phyloP scores from a whole-genome alignment of 2,329 filamentous ascomycete species.

The Diplodia intermedia region DNA sequence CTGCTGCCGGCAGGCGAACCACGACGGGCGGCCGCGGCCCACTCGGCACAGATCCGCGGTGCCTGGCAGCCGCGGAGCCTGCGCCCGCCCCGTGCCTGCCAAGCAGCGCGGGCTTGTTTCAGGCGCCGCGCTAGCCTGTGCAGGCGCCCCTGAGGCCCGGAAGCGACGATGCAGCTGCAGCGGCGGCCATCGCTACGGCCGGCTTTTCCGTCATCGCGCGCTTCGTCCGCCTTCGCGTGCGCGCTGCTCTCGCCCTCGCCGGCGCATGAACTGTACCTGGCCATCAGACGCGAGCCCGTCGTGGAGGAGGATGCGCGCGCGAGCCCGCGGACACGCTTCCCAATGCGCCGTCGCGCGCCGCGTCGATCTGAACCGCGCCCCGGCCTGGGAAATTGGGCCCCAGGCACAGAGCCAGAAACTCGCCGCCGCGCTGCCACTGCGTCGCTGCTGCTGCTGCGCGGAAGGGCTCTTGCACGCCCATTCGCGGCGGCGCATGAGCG shows the following conservation, averaged over 20 bases:
- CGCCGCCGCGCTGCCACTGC: neutral
- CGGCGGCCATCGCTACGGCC: neutral
- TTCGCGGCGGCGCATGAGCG: neutral
- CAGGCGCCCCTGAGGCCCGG: slow-evolving; percentile 11
- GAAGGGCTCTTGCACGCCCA: neutral
- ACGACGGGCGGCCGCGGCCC: neutral
- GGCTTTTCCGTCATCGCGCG: slow-evolving; percentile 9
- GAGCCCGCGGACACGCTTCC: slow-evolving; percentile 9
- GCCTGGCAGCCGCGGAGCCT: too few species aligned
- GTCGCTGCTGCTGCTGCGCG: neutral
- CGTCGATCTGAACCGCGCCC: neutral
- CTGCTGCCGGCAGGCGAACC: neutral
- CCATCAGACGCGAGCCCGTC: slow-evolving; percentile 4
- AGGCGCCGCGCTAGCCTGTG: slow-evolving; percentile 16
- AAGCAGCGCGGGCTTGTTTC: slow-evolving; percentile 18
- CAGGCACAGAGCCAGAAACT: neutral
- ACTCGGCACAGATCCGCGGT: slow-evolving; percentile 1
- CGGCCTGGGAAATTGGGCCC: slow-evolving; percentile 16
- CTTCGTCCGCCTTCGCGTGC: too few species aligned
- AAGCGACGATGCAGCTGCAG: slow-evolving; percentile 2
- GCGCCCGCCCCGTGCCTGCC: slow-evolving; percentile 11
- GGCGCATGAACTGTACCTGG: slow-evolving; percentile 24
- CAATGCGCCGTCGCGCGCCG: neutral
- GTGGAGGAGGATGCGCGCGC: neutral
- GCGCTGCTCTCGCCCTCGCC: neutral